Evolutionary conservation across 441 rosid species (phyloP).

Genomic region (Adansonia madagascariensis): DNA sequence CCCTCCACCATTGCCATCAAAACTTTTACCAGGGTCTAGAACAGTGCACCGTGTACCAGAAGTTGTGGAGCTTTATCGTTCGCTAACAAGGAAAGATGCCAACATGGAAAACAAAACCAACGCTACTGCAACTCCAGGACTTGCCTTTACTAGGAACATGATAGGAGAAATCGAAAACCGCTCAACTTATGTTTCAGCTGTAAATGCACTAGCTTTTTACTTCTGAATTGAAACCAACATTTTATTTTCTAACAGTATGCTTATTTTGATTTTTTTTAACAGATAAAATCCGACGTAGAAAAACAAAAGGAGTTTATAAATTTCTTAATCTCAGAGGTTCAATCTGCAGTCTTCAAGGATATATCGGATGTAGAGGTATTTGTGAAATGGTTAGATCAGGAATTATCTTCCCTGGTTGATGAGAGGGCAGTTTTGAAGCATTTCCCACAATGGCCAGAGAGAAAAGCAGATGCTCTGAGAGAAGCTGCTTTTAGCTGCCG

Average conservation of each 20-base stretch:
- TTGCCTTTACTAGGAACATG: constrained; percentile 64
- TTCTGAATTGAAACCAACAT: background rate
- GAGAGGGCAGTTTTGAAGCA: constrained; percentile 80
- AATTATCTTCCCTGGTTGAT: constrained; percentile 65
- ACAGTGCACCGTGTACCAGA: constrained; percentile 77
- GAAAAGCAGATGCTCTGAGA: constrained; percentile 66
- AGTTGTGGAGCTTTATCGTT: constrained; percentile 80
- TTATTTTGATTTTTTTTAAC: constrained; percentile 17
- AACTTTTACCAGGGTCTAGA: constrained; percentile 47
- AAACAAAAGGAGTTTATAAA: constrained; percentile 60
- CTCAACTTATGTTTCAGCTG: constrained; percentile 82
- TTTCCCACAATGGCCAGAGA: constrained; percentile 76
- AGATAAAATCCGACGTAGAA: constrained; percentile 71
- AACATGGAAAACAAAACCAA: constrained; percentile 49
- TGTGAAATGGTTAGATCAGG: constrained; percentile 67
- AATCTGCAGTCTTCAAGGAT: constrained; percentile 51
- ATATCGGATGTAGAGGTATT: constrained; percentile 66
- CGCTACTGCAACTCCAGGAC: constrained; percentile 40
- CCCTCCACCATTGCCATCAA: constrained; percentile 79
- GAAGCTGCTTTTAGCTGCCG: constrained; percentile 69
- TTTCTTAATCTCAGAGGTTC: constrained; percentile 58
- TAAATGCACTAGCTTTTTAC: constrained; percentile 42
- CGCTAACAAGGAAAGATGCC: constrained; percentile 66
- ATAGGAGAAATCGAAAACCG: constrained; percentile 96
- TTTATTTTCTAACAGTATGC: constrained; percentile 13